Percentiles rank a stretch among this genome's conserved stretches.
phyloP scores from a whole-genome alignment of 2,329 filamentous ascomycete species.

The Sclerotinia minor region DNA sequence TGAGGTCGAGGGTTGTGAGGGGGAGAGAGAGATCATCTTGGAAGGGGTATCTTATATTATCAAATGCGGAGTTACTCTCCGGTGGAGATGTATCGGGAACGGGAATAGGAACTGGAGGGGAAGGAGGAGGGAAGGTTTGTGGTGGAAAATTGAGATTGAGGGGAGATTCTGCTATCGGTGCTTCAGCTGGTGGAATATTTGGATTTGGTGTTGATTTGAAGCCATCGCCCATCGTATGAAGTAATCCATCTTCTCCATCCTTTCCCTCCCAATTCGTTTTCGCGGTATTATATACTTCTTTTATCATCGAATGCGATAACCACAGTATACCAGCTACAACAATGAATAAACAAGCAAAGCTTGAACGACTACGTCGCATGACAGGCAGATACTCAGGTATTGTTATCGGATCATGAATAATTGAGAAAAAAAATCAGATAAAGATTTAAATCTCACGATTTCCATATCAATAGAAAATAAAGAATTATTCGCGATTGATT shows the following conservation, averaged over 20 bases:
- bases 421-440: background rate
- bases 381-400: background rate
- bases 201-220: background rate
- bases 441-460: background rate
- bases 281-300: background rate
- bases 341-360: constrained; percentile 1
- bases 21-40: constrained; percentile 19
- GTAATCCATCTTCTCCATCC: too few species aligned
- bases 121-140: background rate
- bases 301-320: constrained; percentile 2
- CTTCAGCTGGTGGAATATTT: background rate
- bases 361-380: constrained; percentile 12
- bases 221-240: background rate
- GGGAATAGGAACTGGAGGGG: background rate
- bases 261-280: background rate
- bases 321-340: background rate
- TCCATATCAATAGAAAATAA: background rate
- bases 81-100: background rate
- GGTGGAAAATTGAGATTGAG: background rate
- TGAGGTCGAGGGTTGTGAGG: constrained; percentile 3
- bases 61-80: constrained; percentile 14
- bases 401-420: background rate
- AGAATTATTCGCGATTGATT: background rate
- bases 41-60: constrained; percentile 20
- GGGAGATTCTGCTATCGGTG: background rate